Conservation (phyloP, 495 filamentous ascomycete genomes). For the Friedmanniomyces endolithicus region DNA sequence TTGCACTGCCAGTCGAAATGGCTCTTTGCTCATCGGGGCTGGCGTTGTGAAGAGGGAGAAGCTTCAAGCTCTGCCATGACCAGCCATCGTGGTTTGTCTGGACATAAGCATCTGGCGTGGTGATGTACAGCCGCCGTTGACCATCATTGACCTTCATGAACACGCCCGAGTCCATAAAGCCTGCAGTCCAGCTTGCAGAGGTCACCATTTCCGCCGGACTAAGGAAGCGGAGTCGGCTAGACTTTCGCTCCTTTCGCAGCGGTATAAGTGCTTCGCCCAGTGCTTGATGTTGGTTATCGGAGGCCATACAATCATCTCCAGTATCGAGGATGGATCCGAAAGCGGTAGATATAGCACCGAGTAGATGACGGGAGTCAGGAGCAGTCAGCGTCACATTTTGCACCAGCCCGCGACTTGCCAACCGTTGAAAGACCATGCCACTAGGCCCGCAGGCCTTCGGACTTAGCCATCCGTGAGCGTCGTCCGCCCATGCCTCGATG, state of each 20-base stretch:
- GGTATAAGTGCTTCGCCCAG: constrained; percentile 49
- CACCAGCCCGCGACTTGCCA: constrained; percentile 55
- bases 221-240: constrained; percentile 53
- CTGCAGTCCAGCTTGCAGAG: constrained; percentile 51
- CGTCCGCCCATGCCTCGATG: constrained; percentile 32
- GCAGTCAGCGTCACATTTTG: constrained; percentile 44
- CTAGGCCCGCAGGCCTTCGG: constrained; percentile 45
- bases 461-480: constrained; percentile 40
- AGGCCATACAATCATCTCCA: neutral
- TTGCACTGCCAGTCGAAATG: constrained; percentile 30
- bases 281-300: constrained; percentile 18
- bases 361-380: constrained; percentile 47
- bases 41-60: constrained; percentile 11
- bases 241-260: constrained; percentile 56
- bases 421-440: constrained; percentile 45
- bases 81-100: constrained; percentile 37
- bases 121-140: constrained; percentile 51
- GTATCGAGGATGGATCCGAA: constrained; percentile 43
- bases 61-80: constrained; percentile 44
- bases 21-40: constrained; percentile 29
- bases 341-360: constrained; percentile 42
- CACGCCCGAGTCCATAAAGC: constrained; percentile 50
- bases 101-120: constrained; percentile 51
- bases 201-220: constrained; percentile 52
- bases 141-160: constrained; percentile 47